Conservation (phyloP, 179 eudicot genomes). For the Beta lomatogona region DNA sequence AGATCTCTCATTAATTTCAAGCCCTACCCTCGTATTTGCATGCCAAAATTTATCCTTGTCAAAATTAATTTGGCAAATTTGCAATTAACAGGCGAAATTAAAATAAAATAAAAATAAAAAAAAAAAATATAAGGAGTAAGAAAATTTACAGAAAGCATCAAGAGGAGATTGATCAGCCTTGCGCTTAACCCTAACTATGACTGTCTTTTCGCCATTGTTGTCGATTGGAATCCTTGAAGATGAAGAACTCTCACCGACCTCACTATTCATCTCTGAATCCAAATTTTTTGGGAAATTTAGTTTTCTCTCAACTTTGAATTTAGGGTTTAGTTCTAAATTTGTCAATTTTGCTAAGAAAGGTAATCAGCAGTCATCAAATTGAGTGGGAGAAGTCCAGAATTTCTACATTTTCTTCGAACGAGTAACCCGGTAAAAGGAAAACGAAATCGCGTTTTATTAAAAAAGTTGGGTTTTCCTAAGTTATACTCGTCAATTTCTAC, state of each 20-base stretch:
- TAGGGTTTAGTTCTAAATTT: neutral
- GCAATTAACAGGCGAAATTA: neutral
- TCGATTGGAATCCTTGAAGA: neutral
- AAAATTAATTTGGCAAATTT: neutral
- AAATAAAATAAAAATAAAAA: neutral
- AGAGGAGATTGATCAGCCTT: slow-evolving; percentile 55
- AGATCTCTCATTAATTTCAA: slow-evolving; percentile 85
- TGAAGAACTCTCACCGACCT: slow-evolving; percentile 9
- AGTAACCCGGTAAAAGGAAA: no score
- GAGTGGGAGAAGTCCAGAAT: no score
- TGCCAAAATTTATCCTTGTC: neutral
- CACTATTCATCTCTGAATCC: neutral
- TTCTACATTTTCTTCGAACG: no score
- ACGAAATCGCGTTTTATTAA: no score
- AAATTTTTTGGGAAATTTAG: neutral
- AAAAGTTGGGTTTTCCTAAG: no score
- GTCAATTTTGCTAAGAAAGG: no score
- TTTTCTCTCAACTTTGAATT: neutral
- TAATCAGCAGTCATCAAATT: no score
- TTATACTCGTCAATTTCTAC: no score
- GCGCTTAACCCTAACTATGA: slow-evolving; percentile 68
- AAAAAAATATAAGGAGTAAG: neutral
- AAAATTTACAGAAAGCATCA: slow-evolving; percentile 62
- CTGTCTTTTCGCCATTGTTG: slow-evolving; percentile 40
- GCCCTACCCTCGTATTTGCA: slow-evolving; percentile 45